Percentiles rank a stretch among this genome's conserved stretches.
Conservation (phyloP, 2,329 filamentous ascomycete species). For the Basipetospora chlamydospora region DNA sequence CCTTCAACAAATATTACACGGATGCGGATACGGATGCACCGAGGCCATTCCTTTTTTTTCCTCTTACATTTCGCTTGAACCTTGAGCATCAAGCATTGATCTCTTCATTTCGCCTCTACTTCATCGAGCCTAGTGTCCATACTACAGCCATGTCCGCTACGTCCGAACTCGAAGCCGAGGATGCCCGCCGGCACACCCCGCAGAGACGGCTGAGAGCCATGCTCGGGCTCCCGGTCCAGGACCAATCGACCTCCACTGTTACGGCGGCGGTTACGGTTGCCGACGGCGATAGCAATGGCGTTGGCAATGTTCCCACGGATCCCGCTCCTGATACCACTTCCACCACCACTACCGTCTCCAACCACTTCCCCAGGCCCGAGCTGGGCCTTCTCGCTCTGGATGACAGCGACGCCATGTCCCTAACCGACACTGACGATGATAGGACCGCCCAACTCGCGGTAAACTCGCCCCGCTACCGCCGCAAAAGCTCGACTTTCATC, state of each 20-base stretch:
- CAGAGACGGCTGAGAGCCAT: constrained; percentile 2
- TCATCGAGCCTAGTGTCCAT: too few species aligned
- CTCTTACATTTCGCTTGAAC: too few species aligned
- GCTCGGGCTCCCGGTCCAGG: not conserved
- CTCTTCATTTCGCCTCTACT: too few species aligned
- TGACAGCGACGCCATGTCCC: not conserved
- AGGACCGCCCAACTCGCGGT: constrained; percentile 87
- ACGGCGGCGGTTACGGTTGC: not conserved
- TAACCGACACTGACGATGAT: constrained; percentile 11
- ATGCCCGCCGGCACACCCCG: not conserved
- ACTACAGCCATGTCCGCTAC: constrained; percentile 1
- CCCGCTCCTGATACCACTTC: not conserved
- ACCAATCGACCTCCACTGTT: not conserved
- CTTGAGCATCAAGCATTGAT: too few species aligned
- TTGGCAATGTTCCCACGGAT: not conserved
- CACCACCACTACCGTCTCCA: not conserved
- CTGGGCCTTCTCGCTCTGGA: constrained; percentile 3
- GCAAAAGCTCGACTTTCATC: constrained; percentile 90
- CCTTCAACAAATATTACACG: too few species aligned
- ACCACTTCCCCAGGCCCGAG: constrained; percentile 1
- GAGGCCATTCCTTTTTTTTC: too few species aligned
- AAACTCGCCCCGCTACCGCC: constrained; percentile 76
- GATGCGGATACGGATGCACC: too few species aligned
- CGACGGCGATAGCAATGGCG: not conserved
- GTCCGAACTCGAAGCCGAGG: not conserved